Conservation (phyloP, 345 rosid genomes). For the Noccaea caerulescens region DNA sequence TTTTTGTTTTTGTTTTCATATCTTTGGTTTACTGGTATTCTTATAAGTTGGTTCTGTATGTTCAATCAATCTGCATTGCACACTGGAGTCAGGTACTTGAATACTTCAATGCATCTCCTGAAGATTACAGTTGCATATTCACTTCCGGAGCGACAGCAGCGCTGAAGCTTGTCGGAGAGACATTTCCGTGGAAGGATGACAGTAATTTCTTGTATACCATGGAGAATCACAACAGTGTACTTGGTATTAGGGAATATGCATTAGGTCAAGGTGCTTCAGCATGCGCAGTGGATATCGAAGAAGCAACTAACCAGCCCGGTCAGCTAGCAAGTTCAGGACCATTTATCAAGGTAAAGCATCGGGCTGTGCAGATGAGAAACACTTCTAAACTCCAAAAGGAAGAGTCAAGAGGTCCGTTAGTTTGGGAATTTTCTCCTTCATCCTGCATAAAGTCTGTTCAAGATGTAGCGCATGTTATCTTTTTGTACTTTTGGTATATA, state of each 20-base stretch:
- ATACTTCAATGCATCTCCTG: constrained; percentile 81
- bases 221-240: constrained; percentile 98
- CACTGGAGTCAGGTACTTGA: constrained; percentile 70
- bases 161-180: constrained; percentile 86
- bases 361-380: constrained; percentile 63
- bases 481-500: background rate
- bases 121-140: constrained; percentile 82
- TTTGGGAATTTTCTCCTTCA: constrained; percentile 12
- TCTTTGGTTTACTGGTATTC: background rate
- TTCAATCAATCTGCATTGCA: constrained; percentile 19
- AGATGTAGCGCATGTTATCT: constrained; percentile 24
- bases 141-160: constrained; percentile 99
- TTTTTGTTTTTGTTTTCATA: background rate
- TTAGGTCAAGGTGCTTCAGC: constrained; percentile 80
- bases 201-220: constrained; percentile 79
- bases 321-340: constrained; percentile 39
- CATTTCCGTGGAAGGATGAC: constrained; percentile 79
- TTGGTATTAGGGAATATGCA: constrained; percentile 99
- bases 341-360: constrained; percentile 54
- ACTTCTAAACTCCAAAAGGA: constrained; percentile 40
- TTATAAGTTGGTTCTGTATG: constrained; percentile 16
- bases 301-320: constrained; percentile 40
- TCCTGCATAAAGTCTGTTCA: constrained; percentile 22
- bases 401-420: constrained; percentile 53
- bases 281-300: constrained; percentile 77